Conservation (phyloP, 768 basidiomycete genomes). For the Scleroderma citrinum region DNA sequence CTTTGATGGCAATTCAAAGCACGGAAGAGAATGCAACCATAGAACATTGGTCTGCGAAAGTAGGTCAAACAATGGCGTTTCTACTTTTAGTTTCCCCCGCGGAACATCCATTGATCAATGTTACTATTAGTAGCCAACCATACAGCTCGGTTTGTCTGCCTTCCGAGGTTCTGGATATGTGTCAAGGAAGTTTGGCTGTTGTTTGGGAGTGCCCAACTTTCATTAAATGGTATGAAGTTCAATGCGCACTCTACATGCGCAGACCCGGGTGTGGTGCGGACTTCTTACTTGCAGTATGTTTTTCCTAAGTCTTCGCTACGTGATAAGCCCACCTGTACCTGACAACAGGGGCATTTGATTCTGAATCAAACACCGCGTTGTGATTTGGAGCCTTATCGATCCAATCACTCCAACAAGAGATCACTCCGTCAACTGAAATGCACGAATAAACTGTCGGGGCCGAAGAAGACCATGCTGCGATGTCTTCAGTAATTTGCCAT, state of each 20-base stretch:
- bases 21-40: background rate
- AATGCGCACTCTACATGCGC: background rate
- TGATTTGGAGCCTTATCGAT: background rate
- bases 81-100: background rate
- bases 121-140: background rate
- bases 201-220: background rate
- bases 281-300: background rate
- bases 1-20: background rate
- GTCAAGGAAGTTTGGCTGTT: too few relatives aligned
- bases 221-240: background rate
- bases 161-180: background rate
- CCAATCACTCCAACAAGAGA: background rate
- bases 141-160: background rate
- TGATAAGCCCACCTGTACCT: background rate
- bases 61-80: background rate
- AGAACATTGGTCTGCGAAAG: background rate
- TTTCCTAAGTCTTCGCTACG: background rate
- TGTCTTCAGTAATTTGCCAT: background rate
- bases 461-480: too few relatives aligned
- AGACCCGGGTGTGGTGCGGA: background rate
- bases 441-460: background rate
- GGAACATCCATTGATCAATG: background rate
- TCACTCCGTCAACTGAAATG: background rate
- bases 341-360: background rate
- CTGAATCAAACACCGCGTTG: background rate